A percentile compares a stretch with the other conserved stretches of the same genome.
These are phyloP conservation scores for Coleophoma crateriformis DNA, from an alignment of 2,329 filamentous ascomycete species.

Conservation along the genomic window DNA sequence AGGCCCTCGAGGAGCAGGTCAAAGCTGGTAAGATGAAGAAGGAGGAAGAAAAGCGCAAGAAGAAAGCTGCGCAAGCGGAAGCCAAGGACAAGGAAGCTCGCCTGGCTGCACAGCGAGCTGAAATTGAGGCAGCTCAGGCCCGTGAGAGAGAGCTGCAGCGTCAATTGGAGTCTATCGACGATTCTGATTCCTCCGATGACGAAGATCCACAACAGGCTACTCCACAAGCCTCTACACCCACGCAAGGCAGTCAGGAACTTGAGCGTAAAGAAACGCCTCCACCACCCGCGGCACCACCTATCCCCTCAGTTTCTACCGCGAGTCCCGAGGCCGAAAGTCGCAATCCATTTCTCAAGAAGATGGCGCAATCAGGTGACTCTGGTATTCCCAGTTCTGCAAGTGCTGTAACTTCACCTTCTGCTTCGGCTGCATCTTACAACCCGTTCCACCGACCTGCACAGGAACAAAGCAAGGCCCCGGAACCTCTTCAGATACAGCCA, in stretches of 20 bases:
- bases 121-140: constrained; percentile 87
- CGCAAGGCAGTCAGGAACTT: constrained; percentile 46
- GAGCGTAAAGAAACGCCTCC: constrained; percentile 47
- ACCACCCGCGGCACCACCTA: constrained; percentile 46
- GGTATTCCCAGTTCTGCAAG: constrained; percentile 23
- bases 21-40: constrained; percentile 91
- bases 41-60: constrained; percentile 89
- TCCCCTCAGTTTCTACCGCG: constrained; percentile 44
- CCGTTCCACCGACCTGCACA: constrained; percentile 86
- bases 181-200: constrained; percentile 71
- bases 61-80: constrained; percentile 81
- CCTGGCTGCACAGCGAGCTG: constrained; percentile 77
- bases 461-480: constrained; percentile 32
- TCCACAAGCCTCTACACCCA: constrained; percentile 54
- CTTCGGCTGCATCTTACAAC: constrained; percentile 72
- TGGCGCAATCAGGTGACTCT: constrained; percentile 57
- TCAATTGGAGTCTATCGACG: constrained; percentile 72
- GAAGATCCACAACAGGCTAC: constrained; percentile 69
- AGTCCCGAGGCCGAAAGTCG: constrained; percentile 71
- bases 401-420: constrained; percentile 35
- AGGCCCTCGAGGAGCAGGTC: constrained; percentile 89
- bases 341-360: constrained; percentile 92
- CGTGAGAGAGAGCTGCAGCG: constrained; percentile 84
- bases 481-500: constrained; percentile 34
- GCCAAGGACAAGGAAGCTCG: constrained; percentile 84